Conservation (phyloP, 2,329 filamentous ascomycete genomes). For the Verticillium isaacii region DNA sequence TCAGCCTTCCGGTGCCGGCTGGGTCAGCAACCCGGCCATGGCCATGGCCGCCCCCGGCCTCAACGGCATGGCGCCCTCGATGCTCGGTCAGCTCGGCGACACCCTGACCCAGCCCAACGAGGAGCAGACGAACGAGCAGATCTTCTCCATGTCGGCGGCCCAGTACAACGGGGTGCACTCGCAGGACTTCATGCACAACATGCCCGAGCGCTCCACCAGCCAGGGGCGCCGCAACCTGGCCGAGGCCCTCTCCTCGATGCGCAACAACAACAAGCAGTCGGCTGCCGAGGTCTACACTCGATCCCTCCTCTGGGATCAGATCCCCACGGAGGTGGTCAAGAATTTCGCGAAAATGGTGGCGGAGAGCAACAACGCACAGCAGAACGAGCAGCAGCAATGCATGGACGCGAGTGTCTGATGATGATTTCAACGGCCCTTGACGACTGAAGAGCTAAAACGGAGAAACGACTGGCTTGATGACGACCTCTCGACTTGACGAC, state of each 20-base stretch:
- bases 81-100: slow-evolving; percentile 63
- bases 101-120: slow-evolving; percentile 70
- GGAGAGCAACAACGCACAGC: slow-evolving; percentile 56
- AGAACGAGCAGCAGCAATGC: slow-evolving; percentile 33
- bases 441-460: slow-evolving; percentile 17
- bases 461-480: slow-evolving; percentile 6
- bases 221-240: slow-evolving; percentile 70
- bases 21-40: slow-evolving; percentile 34
- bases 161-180: slow-evolving; percentile 85
- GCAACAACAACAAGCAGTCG: slow-evolving; percentile 62
- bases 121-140: slow-evolving; percentile 81
- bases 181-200: slow-evolving; percentile 63
- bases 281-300: slow-evolving; percentile 89
- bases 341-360: slow-evolving; percentile 91
- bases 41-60: slow-evolving; percentile 23
- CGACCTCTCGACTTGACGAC: slow-evolving; percentile 23
- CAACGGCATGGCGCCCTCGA: slow-evolving; percentile 44
- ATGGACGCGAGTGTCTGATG: slow-evolving; percentile 31
- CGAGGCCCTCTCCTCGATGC: slow-evolving; percentile 76
- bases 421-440: slow-evolving; percentile 20
- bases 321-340: slow-evolving; percentile 84
- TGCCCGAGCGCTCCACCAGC: slow-evolving; percentile 49
- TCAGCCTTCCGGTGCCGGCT: slow-evolving; percentile 46
- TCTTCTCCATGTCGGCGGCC: slow-evolving; percentile 78
- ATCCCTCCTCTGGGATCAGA: slow-evolving; percentile 89